These are phyloP conservation scores for Aspergillus homomorphus DNA, from an alignment of 495 filamentous ascomycete species.

Conservation along the genomic window DNA sequence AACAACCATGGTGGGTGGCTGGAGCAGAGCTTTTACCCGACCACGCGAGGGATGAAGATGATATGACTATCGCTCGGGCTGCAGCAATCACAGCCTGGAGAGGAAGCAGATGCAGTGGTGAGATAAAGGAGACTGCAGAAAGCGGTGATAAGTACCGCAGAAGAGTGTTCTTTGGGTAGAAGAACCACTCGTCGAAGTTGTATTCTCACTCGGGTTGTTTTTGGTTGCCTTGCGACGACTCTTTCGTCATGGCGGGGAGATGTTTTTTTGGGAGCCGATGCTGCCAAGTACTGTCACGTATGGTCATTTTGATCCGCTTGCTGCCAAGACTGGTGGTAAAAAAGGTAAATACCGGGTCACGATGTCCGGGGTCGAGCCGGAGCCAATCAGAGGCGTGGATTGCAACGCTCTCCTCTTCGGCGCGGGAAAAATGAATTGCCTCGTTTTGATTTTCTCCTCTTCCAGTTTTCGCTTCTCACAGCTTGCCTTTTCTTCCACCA, in stretches of 20 bases:
- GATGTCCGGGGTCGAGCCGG: background rate
- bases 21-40: constrained; percentile 7
- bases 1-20: constrained; percentile 67
- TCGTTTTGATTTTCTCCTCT: constrained; percentile 4
- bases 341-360: background rate
- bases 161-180: background rate
- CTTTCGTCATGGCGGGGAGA: constrained; percentile 27
- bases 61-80: background rate
- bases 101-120: background rate
- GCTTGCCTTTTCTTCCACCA: constrained; percentile 14
- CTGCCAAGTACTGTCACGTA: background rate
- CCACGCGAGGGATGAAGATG: background rate
- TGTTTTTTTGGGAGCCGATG: background rate
- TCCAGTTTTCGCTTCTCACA: constrained; percentile 1
- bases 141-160: background rate
- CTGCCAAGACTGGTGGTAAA: background rate
- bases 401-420: background rate
- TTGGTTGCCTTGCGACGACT: constrained; percentile 10
- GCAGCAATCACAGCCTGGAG: background rate
- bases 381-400: background rate
- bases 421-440: constrained; percentile 1
- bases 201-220: background rate
- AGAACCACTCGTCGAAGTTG: background rate
- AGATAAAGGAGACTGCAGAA: background rate
- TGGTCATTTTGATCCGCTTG: background rate